phyloP scores from a whole-genome alignment of 1,284 basidiomycete species.

The Trametes versicolor region DNA sequence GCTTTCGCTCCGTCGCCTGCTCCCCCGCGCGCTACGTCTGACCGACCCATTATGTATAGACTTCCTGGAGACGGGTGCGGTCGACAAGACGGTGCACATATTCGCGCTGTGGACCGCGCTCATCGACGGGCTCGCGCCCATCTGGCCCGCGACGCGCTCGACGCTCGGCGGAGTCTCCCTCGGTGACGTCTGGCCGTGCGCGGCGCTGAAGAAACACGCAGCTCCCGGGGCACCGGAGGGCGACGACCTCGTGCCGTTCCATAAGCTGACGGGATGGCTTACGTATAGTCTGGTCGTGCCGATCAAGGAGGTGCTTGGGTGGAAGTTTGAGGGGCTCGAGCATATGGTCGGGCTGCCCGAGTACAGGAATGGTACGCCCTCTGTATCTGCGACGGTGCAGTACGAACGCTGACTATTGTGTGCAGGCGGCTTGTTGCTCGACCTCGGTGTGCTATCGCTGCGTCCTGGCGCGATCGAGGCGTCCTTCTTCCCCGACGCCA shows the following conservation, averaged over 20 bases:
- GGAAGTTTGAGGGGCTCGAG: conserved; percentile 80
- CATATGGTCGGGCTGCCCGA: conserved; percentile 88
- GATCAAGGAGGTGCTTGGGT: conserved; percentile 79
- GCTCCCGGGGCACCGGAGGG: conserved; percentile 50
- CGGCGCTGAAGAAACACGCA: conserved; percentile 53
- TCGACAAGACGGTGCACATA: conserved; percentile 60
- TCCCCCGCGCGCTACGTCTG: too few relatives aligned
- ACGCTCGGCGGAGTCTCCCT: conserved; percentile 72
- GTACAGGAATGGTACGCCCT: conserved; percentile 82
- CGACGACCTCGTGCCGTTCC: conserved; percentile 89
- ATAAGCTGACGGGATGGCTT: conserved; percentile 95
- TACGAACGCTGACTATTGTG: background rate
- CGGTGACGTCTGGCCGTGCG: conserved; percentile 93
- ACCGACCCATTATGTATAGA: conserved; percentile 54
- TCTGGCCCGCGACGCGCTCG: conserved; percentile 89
- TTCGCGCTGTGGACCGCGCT: conserved; percentile 84
- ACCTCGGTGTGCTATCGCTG: conserved; percentile 81
- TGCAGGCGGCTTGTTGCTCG: conserved; percentile 87
- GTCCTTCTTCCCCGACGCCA: conserved; percentile 53
- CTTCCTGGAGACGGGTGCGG: conserved; percentile 71
- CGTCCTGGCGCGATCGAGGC: conserved; percentile 58
- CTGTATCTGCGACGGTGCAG: background rate
- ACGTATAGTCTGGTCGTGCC: conserved; percentile 90
- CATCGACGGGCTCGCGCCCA: conserved; percentile 84
- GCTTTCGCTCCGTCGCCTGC: conserved; percentile 33